phyloP scores from a whole-genome alignment of 306 rosid genomes.

The Fragaria nilgerrensis region DNA sequence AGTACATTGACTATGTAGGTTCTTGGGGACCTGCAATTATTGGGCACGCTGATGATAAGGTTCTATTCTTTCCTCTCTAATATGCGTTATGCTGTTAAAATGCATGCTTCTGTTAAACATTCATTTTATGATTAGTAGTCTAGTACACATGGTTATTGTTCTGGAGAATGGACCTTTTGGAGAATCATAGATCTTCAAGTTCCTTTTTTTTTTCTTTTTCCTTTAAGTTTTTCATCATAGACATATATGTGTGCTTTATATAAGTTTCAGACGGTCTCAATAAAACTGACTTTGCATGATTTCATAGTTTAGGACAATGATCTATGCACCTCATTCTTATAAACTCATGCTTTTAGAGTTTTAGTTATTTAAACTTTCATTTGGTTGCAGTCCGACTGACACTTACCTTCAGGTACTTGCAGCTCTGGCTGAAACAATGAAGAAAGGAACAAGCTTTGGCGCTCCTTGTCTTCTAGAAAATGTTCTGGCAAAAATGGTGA shows the following conservation, averaged over 20 bases:
- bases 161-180: background rate
- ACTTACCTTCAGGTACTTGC: constrained; percentile 72
- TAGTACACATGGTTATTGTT: background rate
- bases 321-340: background rate
- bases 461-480: constrained; percentile 94
- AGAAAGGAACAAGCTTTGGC: constrained; percentile 97
- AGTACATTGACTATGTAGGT: constrained; percentile 94
- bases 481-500: constrained; percentile 74
- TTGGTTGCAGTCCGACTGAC: constrained; percentile 9
- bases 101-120: background rate
- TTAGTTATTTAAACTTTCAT: constrained; percentile 6
- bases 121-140: background rate
- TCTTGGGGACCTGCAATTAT: constrained; percentile 99
- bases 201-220: background rate
- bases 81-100: background rate
- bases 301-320: background rate
- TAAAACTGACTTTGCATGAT: background rate
- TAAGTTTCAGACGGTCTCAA: background rate
- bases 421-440: constrained; percentile 86
- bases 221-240: background rate
- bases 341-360: background rate
- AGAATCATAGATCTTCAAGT: background rate
- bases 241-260: background rate
- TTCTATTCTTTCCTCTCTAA: constrained; percentile 20
- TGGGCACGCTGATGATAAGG: constrained; percentile 97